These are phyloP conservation scores for Apiotrichum laibachii DNA, from an alignment of 1,284 basidiomycete species.

Conservation along the genomic window DNA sequence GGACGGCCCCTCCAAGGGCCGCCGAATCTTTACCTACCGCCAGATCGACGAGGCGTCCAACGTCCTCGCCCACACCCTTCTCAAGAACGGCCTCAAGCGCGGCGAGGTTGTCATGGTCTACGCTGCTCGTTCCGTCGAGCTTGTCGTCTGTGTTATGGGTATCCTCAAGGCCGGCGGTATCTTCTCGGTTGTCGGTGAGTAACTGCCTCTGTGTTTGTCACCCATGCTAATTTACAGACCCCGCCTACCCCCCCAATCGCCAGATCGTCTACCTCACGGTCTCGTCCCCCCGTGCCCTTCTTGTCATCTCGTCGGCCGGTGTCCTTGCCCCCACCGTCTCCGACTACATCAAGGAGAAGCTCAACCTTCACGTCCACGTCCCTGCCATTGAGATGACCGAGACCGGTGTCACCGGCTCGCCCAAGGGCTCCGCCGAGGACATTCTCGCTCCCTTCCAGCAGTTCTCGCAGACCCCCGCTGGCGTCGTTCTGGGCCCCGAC, in stretches of 20 bases:
- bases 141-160: constrained; percentile 95
- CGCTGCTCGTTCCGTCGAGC: constrained; percentile 91
- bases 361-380: constrained; percentile 87
- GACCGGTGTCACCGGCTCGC: constrained; percentile 68
- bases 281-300: constrained; percentile 85
- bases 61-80: constrained; percentile 84
- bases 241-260: constrained; percentile 90
- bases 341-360: constrained; percentile 75
- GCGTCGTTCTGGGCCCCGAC: constrained; percentile 86
- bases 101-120: constrained; percentile 99
- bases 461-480: constrained; percentile 56
- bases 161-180: constrained; percentile 95
- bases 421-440: constrained; percentile 37
- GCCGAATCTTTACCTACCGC: constrained; percentile 70
- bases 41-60: constrained; percentile 84
- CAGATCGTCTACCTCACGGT: constrained; percentile 96
- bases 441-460: constrained; percentile 54
- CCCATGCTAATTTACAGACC: constrained; percentile 61
- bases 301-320: constrained; percentile 90
- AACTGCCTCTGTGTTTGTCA: not conserved
- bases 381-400: constrained; percentile 78
- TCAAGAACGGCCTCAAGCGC: constrained; percentile 78
- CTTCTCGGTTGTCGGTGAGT: constrained; percentile 91
- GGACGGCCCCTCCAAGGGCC: constrained; percentile 48
- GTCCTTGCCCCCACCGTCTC: constrained; percentile 76